phyloP scores from a whole-genome alignment of 2,329 filamentous ascomycete species.

The Rutstroemia sp. region DNA sequence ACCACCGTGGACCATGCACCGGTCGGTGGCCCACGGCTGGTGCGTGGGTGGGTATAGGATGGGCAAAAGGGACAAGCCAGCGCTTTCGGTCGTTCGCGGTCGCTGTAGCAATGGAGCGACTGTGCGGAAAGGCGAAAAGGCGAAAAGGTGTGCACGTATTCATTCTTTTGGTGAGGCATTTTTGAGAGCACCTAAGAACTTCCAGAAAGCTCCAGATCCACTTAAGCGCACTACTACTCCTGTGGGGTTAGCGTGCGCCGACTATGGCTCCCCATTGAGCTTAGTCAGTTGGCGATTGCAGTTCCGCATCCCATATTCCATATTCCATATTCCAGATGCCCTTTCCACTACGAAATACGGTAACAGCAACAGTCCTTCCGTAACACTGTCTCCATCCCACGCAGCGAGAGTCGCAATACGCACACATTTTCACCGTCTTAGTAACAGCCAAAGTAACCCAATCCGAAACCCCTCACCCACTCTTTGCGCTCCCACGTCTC shows the following conservation, averaged over 20 bases:
- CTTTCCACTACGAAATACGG: no score
- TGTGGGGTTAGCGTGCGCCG: background rate
- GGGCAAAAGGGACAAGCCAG: no score
- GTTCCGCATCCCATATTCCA: background rate
- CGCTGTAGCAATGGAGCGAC: background rate
- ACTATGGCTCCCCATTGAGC: background rate
- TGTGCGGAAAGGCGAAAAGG: no score
- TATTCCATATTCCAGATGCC: background rate
- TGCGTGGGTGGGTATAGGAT: no score
- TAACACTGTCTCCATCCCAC: no score
- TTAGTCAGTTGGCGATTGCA: background rate
- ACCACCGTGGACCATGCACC: background rate
- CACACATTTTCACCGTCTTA: no score
- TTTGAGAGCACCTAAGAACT: background rate
- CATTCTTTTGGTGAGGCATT: slow-evolving; percentile 9
- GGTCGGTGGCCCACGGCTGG: no score
- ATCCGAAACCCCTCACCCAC: no score
- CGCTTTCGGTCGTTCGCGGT: background rate
- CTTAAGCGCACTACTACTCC: background rate
- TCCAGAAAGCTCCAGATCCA: background rate
- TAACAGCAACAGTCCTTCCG: no score
- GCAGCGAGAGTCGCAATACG: background rate
- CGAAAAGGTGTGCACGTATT: no score
- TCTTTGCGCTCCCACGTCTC: no score
- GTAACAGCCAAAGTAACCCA: no score